These are phyloP conservation scores for Coniosporium uncinatum DNA, from an alignment of 2,329 filamentous ascomycete genomes.

Conservation along the genomic window DNA sequence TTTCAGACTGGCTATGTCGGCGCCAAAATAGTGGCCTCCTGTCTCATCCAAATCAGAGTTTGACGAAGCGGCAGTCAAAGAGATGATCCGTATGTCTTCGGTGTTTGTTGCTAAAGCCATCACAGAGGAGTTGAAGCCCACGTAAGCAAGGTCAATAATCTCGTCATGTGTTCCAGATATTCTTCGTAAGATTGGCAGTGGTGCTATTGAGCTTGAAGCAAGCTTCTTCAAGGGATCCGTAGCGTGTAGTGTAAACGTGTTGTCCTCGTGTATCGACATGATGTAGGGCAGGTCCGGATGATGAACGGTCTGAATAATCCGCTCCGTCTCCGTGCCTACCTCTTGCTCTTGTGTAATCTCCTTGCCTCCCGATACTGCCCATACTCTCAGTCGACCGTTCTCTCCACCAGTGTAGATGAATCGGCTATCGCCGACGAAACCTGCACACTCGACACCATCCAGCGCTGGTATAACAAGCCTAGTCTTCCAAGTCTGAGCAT, in stretches of 20 bases:
- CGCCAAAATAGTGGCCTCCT: conserved; percentile 66
- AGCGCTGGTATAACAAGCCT: conserved; percentile 77
- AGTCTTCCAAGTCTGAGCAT: conserved; percentile 78
- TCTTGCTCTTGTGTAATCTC: conserved; percentile 77
- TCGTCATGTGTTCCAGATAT: conserved; percentile 98
- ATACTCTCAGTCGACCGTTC: conserved; percentile 77
- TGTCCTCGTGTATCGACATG: conserved; percentile 82
- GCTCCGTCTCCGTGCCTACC: conserved; percentile 50
- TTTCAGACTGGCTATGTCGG: conserved; percentile 79
- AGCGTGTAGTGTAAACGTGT: conserved; percentile 76
- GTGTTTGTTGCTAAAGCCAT: conserved; percentile 93
- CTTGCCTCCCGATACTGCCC: conserved; percentile 70
- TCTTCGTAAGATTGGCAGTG: conserved; percentile 60
- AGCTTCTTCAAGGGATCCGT: conserved; percentile 32
- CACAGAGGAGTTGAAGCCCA: conserved; percentile 74
- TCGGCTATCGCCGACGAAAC: conserved; percentile 67
- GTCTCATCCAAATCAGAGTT: not conserved
- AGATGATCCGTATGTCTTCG: conserved; percentile 87
- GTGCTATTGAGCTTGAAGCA: conserved; percentile 38
- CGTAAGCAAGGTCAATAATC: conserved; percentile 89
- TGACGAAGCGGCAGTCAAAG: conserved; percentile 37
- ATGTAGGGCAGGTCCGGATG: conserved; percentile 62
- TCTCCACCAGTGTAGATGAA: conserved; percentile 82
- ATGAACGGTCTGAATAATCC: conserved; percentile 69
- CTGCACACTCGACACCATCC: conserved; percentile 79